phyloP scores from a whole-genome alignment of 2,329 filamentous ascomycete species.

The Colletotrichum paranaense region DNA sequence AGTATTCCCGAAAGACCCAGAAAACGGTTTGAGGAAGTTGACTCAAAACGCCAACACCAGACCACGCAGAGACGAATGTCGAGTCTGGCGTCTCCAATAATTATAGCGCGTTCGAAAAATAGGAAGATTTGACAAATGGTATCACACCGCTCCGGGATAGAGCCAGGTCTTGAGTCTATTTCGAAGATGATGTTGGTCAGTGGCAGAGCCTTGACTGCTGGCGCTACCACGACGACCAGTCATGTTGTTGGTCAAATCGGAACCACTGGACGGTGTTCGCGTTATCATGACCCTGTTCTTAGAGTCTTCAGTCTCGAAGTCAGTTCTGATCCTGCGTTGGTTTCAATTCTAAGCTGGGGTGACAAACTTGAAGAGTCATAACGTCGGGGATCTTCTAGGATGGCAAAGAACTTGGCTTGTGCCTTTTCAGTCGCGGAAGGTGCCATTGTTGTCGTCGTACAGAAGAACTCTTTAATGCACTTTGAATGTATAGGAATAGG shows the following conservation, averaged over 20 bases:
- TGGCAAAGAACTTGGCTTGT: constrained; percentile 29
- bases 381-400: constrained; percentile 27
- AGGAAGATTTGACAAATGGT: background rate
- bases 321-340: background rate
- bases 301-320: constrained; percentile 1
- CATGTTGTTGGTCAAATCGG: constrained; percentile 23
- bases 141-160: background rate
- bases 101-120: background rate
- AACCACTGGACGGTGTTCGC: constrained; percentile 26
- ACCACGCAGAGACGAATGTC: background rate
- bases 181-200: constrained; percentile 7
- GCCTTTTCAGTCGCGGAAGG: constrained; percentile 20
- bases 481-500: too few relatives aligned
- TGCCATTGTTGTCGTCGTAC: constrained; percentile 7
- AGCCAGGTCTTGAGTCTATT: constrained; percentile 31
- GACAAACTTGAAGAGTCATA: constrained; percentile 20
- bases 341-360: background rate
- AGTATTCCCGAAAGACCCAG: too few relatives aligned
- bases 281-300: constrained; percentile 29
- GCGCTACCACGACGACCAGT: constrained; percentile 19
- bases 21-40: too few relatives aligned
- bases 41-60: background rate
- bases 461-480: background rate
- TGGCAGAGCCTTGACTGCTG: constrained; percentile 20
- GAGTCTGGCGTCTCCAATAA: background rate